phyloP scores from a whole-genome alignment of 192 early-diverging fungal species.

The Spizellomyces sp. region DNA sequence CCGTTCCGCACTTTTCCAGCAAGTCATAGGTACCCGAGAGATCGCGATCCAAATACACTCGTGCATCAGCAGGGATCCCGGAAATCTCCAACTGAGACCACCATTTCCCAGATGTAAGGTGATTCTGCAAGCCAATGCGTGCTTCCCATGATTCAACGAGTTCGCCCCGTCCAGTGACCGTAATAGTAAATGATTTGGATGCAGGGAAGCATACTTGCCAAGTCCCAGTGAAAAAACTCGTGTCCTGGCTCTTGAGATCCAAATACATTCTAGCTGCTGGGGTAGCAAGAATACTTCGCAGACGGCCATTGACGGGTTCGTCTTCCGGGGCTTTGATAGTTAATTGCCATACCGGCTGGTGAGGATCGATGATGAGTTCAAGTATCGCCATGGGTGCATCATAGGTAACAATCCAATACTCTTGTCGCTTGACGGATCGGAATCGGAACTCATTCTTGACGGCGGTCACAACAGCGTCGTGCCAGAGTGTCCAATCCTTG shows the following conservation, averaged over 20 bases:
- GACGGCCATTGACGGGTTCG: slow-evolving; percentile 15
- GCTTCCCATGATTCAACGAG: slow-evolving; percentile 48
- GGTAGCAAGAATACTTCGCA: slow-evolving; percentile 29
- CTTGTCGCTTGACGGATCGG: slow-evolving; percentile 38
- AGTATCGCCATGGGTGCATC: slow-evolving; percentile 29
- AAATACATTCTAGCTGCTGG: slow-evolving; percentile 44
- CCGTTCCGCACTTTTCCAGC: slow-evolving; percentile 47
- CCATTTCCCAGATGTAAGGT: slow-evolving; percentile 34
- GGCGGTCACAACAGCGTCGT: slow-evolving; percentile 19
- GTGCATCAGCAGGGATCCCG: slow-evolving; percentile 17
- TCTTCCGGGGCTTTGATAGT: slow-evolving; percentile 24
- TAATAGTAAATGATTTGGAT: slow-evolving; percentile 31
- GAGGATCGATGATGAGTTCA: slow-evolving; percentile 35
- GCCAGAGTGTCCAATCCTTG: slow-evolving; percentile 21
- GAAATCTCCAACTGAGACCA: slow-evolving; percentile 34
- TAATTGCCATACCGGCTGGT: slow-evolving; percentile 34
- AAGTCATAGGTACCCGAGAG: slow-evolving; percentile 39
- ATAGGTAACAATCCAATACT: slow-evolving; percentile 40
- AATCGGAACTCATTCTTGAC: slow-evolving; percentile 39
- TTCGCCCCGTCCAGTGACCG: slow-evolving; percentile 34
- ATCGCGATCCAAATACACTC: slow-evolving; percentile 25
- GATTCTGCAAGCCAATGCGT: slow-evolving; percentile 33
- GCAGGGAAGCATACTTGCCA: slow-evolving; percentile 42
- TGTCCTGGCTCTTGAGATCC: neutral
- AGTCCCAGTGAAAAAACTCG: slow-evolving; percentile 24